Evolutionary conservation across 2,329 filamentous ascomycete species (phyloP).

Genomic region (Cryphonectria japonica): DNA sequence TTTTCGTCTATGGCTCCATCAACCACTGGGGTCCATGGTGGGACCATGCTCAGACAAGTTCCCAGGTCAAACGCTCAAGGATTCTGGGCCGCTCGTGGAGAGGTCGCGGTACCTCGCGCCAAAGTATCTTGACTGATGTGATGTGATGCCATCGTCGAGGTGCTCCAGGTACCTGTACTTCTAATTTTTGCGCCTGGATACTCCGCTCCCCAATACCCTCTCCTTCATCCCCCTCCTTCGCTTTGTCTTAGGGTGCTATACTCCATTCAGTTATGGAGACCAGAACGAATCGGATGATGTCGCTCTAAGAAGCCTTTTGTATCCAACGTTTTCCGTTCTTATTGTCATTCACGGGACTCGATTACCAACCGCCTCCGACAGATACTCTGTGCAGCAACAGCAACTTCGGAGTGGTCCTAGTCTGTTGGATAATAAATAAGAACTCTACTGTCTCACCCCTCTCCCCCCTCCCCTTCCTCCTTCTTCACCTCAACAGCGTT

Average conservation of each 20-base stretch:
- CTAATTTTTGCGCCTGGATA: background rate
- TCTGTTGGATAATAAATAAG: background rate
- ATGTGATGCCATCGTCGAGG: conserved; percentile 1
- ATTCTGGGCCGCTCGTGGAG: background rate
- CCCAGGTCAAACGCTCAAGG: background rate
- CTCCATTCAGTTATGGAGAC: background rate
- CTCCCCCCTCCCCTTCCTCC: background rate
- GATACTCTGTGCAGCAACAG: background rate
- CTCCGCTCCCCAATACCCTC: background rate
- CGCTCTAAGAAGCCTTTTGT: background rate
- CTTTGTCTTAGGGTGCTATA: conserved; percentile 2
- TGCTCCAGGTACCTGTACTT: background rate
- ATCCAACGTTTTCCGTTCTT: background rate
- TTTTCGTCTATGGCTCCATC: background rate
- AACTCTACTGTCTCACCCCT: background rate
- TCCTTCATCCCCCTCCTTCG: background rate
- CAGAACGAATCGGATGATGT: background rate
- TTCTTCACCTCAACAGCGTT: background rate
- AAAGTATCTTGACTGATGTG: background rate
- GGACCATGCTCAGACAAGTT: background rate
- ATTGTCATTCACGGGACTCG: background rate
- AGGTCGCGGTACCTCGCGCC: conserved; percentile 7
- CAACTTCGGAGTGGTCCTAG: background rate
- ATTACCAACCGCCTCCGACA: conserved; percentile 1
- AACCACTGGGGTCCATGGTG: background rate